Percentiles rank a stretch among this genome's conserved stretches.
Conservation (phyloP, 441 rosid genomes). For the Syzygium syzygioides region DNA sequence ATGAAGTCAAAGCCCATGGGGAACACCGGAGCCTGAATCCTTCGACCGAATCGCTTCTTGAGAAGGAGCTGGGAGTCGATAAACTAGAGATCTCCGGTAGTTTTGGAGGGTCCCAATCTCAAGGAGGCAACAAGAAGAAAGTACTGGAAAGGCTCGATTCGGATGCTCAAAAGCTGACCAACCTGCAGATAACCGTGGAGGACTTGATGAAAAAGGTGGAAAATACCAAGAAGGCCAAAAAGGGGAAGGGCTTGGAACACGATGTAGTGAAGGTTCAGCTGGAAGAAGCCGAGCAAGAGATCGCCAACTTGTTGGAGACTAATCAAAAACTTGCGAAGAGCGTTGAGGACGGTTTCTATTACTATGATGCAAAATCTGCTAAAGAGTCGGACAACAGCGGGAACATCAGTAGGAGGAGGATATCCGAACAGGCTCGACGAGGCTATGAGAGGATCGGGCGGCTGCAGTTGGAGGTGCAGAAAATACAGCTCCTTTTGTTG, state of each 20-base stretch:
- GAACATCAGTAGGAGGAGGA: slow-evolving; percentile 33
- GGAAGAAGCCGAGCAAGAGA: slow-evolving; percentile 69
- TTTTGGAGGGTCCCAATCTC: slow-evolving; percentile 41
- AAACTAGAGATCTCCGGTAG: slow-evolving; percentile 59
- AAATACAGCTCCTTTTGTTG: slow-evolving; percentile 64
- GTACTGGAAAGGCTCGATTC: slow-evolving; percentile 86
- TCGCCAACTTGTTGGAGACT: slow-evolving; percentile 48
- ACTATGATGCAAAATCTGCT: slow-evolving; percentile 40
- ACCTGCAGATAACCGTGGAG: slow-evolving; percentile 71
- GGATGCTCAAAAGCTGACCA: slow-evolving; percentile 78
- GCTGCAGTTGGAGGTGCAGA: slow-evolving; percentile 90
- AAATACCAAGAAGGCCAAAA: slow-evolving; percentile 48
- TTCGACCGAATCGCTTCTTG: slow-evolving; percentile 61
- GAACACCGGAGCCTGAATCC: slow-evolving; percentile 31
- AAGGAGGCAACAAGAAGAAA: slow-evolving; percentile 57
- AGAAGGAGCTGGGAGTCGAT: slow-evolving; percentile 72
- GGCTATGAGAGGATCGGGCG: slow-evolving; percentile 80
- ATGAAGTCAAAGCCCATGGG: slow-evolving; percentile 16
- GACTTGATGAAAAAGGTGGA: slow-evolving; percentile 79
- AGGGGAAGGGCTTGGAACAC: slow-evolving; percentile 56
- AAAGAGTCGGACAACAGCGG: slow-evolving; percentile 40
- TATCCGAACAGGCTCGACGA: slow-evolving; percentile 73
- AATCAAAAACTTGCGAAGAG: slow-evolving; percentile 53
- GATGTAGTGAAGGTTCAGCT: slow-evolving; percentile 69
- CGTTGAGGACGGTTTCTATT: slow-evolving; percentile 34